phyloP scores from a whole-genome alignment of 495 filamentous ascomycete genomes.

The Hyphodiscus hymeniophilus region DNA sequence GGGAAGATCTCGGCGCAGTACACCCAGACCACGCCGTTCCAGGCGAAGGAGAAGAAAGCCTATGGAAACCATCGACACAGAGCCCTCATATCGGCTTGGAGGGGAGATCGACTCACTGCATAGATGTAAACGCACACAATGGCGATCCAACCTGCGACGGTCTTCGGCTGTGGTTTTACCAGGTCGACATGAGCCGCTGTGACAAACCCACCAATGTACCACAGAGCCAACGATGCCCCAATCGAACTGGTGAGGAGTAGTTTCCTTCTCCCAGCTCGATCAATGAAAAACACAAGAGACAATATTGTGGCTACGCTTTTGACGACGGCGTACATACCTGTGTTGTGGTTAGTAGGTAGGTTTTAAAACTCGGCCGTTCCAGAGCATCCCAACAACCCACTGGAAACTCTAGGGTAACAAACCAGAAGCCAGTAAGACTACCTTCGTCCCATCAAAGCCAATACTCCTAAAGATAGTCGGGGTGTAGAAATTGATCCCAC shows the following conservation, averaged over 20 bases:
- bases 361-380: no score
- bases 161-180: constrained; percentile 31
- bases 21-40: constrained; percentile 31
- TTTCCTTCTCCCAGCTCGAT: constrained; percentile 50
- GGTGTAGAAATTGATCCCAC: constrained; percentile 60
- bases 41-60: constrained; percentile 1
- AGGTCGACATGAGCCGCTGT: constrained; percentile 29
- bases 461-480: constrained; percentile 53
- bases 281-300: constrained; percentile 46
- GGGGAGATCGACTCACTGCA: constrained; percentile 26
- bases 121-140: constrained; percentile 59
- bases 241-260: constrained; percentile 60
- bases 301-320: constrained; percentile 52
- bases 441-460: constrained; percentile 40
- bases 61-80: not conserved
- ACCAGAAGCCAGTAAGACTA: constrained; percentile 15
- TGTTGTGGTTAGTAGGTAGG: no score
- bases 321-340: constrained; percentile 27
- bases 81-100: constrained; percentile 18
- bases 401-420: no score
- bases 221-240: constrained; percentile 57
- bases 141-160: constrained; percentile 48
- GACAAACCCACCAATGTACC: constrained; percentile 59
- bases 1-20: constrained; percentile 68
- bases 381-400: no score